Base-by-base conservation (phyloP, 164 flowering plant species). In the Brasenia schreberi region DNA sequence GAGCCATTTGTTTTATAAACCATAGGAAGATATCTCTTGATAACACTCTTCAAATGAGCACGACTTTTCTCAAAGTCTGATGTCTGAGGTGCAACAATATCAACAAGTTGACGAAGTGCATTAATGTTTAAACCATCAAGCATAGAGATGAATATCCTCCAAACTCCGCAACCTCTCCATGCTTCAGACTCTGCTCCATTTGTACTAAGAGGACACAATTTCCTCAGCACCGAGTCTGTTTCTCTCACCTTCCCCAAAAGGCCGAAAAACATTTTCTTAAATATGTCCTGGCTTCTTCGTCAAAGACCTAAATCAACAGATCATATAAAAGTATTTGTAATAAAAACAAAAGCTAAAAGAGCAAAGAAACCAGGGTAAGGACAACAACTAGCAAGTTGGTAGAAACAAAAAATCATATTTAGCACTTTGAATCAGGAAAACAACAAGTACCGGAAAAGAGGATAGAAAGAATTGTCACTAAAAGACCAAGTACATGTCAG, bases 61-160 rank as follows among this genome's bases (percentile, higher is more conserved):
- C 85, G 81, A 52, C 92, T 84, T 77, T 78, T 88, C 72, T 76
- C 85, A 45, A 45, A 45, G 1, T 45, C 12, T 2, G 12, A 7
- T 1, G 53, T 7, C 53, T 45, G 7, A 7, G 11, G 7, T 45
- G 53, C 12, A 45, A 45, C 53, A 45, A 45, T 6, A 45, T 45
- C 53, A 45, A 11, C 53, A 45, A 45, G 53, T 7, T 7, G 12
- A 12, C 53, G 12, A 1, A 45, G 53, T 7, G 5, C 7, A 2
- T 2, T 45, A 12, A 7, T 45, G 53, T 12, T 45, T 12, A 45
- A 12, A 45, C 5, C 53, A 5, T 45, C 53, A 45, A 45, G 53
- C 53, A 45, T 45, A 45, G 53, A 12, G 2, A 45, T 7, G 53
- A 45, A 45, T 7, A 45, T 12, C 53, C 53, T 45, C 53, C 53